Conservation (phyloP, 108 stramenopile genomes). For the Cyclotella atomus region DNA sequence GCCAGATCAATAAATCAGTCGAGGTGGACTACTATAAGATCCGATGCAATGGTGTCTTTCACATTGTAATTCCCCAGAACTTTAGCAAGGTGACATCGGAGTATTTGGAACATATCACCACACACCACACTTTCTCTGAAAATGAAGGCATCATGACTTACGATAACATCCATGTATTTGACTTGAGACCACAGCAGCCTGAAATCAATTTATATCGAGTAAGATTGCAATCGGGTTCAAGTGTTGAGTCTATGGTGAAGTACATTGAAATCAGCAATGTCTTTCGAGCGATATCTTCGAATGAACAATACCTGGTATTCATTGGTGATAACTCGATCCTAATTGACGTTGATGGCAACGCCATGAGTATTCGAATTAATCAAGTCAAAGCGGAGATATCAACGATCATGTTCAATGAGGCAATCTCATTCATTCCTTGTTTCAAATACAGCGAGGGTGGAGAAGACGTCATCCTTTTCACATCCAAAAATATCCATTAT, state of each 20-base stretch:
- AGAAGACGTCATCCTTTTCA: conserved; percentile 59
- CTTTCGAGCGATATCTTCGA: conserved; percentile 36
- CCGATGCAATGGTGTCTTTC: conserved; percentile 41
- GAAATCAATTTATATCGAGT: conserved; percentile 61
- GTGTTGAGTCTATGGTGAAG: conserved; percentile 60
- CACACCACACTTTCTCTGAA: conserved; percentile 55
- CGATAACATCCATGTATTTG: conserved; percentile 56
- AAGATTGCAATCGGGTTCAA: conserved; percentile 36
- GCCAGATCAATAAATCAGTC: conserved; percentile 59
- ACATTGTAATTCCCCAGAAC: conserved; percentile 52
- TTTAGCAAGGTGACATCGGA: conserved; percentile 59
- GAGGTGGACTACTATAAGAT: conserved; percentile 71
- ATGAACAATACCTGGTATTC: conserved; percentile 60
- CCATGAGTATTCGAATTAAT: conserved; percentile 56
- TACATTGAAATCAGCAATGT: conserved; percentile 61
- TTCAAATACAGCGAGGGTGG: conserved; percentile 56
- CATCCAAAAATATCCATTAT: conserved; percentile 53
- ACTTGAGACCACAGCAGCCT: conserved; percentile 58
- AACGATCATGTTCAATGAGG: conserved; percentile 61
- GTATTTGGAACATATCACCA: conserved; percentile 49
- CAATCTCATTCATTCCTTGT: conserved; percentile 60
- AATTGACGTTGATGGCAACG: conserved; percentile 35
- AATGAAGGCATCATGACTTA: conserved; percentile 54
- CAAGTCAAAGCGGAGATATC: conserved; percentile 49
- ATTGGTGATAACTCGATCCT: conserved; percentile 55